Percentiles rank a stretch among this genome's conserved stretches.
These are phyloP conservation scores for Ampelomyces quisqualis DNA, from an alignment of 2,329 filamentous ascomycete genomes.

Conservation along the genomic window DNA sequence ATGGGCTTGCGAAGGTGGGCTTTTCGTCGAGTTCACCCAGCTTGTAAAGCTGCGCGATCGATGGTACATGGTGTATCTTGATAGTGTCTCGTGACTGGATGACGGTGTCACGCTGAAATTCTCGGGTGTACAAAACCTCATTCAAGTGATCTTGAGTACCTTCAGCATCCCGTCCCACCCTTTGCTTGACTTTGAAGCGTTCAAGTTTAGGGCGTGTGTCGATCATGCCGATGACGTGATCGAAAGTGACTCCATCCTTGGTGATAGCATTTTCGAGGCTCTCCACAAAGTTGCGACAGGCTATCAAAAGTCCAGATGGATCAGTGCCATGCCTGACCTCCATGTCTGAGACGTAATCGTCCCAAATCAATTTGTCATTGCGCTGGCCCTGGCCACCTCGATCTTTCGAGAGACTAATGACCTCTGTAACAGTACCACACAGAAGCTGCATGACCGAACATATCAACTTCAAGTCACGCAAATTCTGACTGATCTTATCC, in stretches of 20 bases:
- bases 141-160: conserved; percentile 23
- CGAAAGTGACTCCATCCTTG: background rate
- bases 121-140: conserved; percentile 27
- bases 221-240: background rate
- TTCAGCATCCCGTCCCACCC: conserved; percentile 12
- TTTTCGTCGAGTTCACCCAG: conserved; percentile 25
- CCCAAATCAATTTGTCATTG: conserved; percentile 22
- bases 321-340: conserved; percentile 16
- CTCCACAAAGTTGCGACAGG: conserved; percentile 28
- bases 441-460: conserved; percentile 26
- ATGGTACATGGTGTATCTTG: conserved; percentile 28
- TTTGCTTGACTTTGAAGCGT: conserved; percentile 22
- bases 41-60: conserved; percentile 31
- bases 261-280: conserved; percentile 21
- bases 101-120: conserved; percentile 21
- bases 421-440: conserved; percentile 25
- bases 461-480: conserved; percentile 25
- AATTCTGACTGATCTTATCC: conserved; percentile 6
- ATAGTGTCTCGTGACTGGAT: conserved; percentile 17
- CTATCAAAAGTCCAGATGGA: conserved; percentile 18
- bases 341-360: conserved; percentile 28
- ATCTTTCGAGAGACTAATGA: conserved; percentile 23
- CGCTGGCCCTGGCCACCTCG: conserved; percentile 4
- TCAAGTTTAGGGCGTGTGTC: conserved; percentile 21
- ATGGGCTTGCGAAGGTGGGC: conserved; percentile 24